Conservation (phyloP, 495 filamentous ascomycete species). For the Aspergillus heteromorphus region DNA sequence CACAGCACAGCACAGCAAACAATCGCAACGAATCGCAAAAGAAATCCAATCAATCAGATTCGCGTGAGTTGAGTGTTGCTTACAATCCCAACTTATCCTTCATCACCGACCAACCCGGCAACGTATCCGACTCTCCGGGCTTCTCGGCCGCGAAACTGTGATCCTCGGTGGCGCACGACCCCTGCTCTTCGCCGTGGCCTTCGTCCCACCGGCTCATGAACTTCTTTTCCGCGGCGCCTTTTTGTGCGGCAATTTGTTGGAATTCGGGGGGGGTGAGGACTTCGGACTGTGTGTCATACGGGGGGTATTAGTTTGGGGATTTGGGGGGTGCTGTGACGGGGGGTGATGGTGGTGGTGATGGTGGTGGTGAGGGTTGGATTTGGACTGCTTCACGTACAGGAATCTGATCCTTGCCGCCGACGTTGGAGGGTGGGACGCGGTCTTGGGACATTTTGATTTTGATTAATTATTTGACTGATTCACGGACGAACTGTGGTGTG, state of each 20-base stretch:
- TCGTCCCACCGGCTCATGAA: slow-evolving; percentile 17
- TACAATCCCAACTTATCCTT: slow-evolving; percentile 27
- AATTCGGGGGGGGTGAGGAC: slow-evolving; percentile 28
- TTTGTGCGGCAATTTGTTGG: slow-evolving; percentile 30
- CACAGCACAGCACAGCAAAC: too few species aligned
- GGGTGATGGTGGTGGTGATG: too few species aligned
- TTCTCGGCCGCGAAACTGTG: slow-evolving; percentile 31
- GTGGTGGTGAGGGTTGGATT: too few species aligned
- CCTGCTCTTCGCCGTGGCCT: slow-evolving; percentile 8
- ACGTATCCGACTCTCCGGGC: slow-evolving; percentile 28
- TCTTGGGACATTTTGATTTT: slow-evolving; percentile 11
- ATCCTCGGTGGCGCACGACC: slow-evolving; percentile 30
- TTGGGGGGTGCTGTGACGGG: too few species aligned
- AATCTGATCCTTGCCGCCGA: not conserved
- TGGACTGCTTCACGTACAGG: not conserved
- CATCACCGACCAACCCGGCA: slow-evolving; percentile 27
- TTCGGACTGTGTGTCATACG: slow-evolving; percentile 12
- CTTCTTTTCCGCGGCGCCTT: slow-evolving; percentile 22
- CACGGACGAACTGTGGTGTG: too few species aligned
- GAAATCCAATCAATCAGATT: not conserved
- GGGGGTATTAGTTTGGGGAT: too few species aligned
- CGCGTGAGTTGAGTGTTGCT: slow-evolving; percentile 8
- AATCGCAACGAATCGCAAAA: too few species aligned
- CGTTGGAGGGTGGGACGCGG: slow-evolving; percentile 24
- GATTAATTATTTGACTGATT: not conserved